phyloP scores from a whole-genome alignment of 1,284 basidiomycete species.

The Wolfiporia cocos region DNA sequence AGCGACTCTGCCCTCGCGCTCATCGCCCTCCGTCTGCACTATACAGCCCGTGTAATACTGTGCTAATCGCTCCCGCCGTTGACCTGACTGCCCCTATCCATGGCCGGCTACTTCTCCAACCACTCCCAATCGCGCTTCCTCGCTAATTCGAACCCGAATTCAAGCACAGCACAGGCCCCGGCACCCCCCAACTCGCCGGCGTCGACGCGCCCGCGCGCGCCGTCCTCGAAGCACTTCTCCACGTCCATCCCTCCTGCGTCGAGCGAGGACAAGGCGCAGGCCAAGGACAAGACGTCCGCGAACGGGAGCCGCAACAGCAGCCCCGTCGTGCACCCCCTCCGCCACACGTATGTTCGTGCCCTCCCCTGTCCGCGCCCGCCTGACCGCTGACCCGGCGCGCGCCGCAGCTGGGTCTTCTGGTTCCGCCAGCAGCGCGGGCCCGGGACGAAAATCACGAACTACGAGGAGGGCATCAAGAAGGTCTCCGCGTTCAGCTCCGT shows the following conservation, averaged over 20 bases:
- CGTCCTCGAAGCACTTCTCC: conserved; percentile 70
- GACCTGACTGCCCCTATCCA: conserved; percentile 7
- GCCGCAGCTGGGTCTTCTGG: conserved; percentile 77
- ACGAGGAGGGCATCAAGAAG: conserved; percentile 85
- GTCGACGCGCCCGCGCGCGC: conserved; percentile 34
- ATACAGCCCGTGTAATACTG: no score
- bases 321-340: conserved; percentile 57
- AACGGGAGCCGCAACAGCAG: conserved; percentile 31
- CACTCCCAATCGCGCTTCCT: conserved; percentile 70
- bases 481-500: conserved; percentile 75
- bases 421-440: conserved; percentile 79
- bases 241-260: conserved; percentile 46
- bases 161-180: conserved; percentile 17
- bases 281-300: conserved; percentile 37
- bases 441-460: conserved; percentile 74
- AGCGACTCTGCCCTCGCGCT: background rate
- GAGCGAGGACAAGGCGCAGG: conserved; percentile 36
- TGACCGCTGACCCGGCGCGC: conserved; percentile 11
- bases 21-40: background rate
- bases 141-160: conserved; percentile 34
- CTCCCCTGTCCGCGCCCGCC: conserved; percentile 21
- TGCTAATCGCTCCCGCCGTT: background rate
- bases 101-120: conserved; percentile 72
- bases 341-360: conserved; percentile 79
- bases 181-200: conserved; percentile 9